These are phyloP conservation scores for Pythium sp. DNA, from an alignment of 352 stramenopile species.

Conservation along the genomic window DNA sequence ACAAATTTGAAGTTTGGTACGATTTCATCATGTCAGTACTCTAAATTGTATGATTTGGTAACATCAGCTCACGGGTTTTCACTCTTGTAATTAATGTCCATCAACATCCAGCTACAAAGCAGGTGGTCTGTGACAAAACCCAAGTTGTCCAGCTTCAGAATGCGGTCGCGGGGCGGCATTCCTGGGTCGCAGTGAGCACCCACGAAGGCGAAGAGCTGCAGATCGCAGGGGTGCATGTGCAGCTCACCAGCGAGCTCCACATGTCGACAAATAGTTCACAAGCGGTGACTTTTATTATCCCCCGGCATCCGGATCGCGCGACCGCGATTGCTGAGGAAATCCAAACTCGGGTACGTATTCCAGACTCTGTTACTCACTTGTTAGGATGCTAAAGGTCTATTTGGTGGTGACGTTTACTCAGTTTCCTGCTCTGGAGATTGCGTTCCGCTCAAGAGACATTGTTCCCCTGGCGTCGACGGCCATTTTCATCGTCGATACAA, in stretches of 20 bases:
- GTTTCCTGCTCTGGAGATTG: conserved; percentile 38
- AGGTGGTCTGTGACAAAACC: conserved; percentile 3
- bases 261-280: neutral
- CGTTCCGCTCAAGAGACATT: conserved; percentile 31
- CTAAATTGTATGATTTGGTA: neutral
- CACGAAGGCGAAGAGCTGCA: conserved; percentile 64
- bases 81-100: too few relatives aligned
- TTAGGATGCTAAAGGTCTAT: too few relatives aligned
- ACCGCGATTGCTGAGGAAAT: conserved; percentile 35
- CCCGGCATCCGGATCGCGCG: conserved; percentile 51
- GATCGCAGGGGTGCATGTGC: conserved; percentile 37
- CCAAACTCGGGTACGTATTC: conserved; percentile 22
- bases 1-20: conserved; percentile 78
- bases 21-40: neutral
- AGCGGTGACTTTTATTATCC: conserved; percentile 54
- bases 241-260: conserved; percentile 18
- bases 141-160: conserved; percentile 13
- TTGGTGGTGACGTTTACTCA: conserved; percentile 6
- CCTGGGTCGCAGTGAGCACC: conserved; percentile 64
- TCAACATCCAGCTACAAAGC: conserved; percentile 6
- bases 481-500: conserved; percentile 67
- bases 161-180: conserved; percentile 24
- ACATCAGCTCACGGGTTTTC: too few relatives aligned
- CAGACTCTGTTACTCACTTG: too few relatives aligned
- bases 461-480: conserved; percentile 26